Conservation (phyloP, 768 basidiomycete species). For the Termitomyces sp. region DNA sequence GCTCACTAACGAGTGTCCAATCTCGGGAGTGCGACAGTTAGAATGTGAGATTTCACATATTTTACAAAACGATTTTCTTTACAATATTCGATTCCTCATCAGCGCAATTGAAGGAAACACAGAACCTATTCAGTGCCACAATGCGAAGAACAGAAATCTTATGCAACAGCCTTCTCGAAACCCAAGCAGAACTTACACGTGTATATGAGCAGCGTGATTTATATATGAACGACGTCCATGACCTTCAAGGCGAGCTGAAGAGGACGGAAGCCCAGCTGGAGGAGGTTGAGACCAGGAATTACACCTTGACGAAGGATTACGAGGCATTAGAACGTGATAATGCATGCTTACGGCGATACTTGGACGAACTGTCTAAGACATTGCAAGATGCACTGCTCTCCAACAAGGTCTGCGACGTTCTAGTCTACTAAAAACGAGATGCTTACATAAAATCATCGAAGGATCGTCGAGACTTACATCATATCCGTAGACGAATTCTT, state of each 20-base stretch:
- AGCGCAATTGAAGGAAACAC: slow-evolving; percentile 1
- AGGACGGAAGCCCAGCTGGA: not conserved
- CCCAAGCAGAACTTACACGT: not conserved
- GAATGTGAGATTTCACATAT: not conserved
- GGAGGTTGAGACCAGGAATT: slow-evolving; percentile 4
- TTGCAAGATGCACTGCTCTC: not conserved
- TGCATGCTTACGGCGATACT: not conserved
- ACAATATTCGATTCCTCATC: not conserved
- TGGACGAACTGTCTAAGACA: not conserved
- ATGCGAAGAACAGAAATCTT: not conserved
- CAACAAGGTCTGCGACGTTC: not conserved
- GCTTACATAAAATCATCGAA: not conserved
- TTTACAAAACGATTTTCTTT: not conserved
- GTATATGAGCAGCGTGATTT: slow-evolving; percentile 1
- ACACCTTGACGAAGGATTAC: slow-evolving; percentile 2
- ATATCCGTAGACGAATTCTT: slow-evolving; percentile 4
- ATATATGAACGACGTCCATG: not conserved
- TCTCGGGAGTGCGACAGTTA: not conserved
- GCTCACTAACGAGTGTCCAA: not conserved
- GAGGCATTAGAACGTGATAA: slow-evolving; percentile 6
- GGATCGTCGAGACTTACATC: slow-evolving; percentile 5
- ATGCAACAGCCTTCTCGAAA: not conserved
- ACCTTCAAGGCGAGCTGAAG: not conserved
- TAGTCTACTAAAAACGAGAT: no score
- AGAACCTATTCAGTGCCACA: not conserved